Conservation (phyloP, 2,329 filamentous ascomycete species). For the Madurella fahalii region DNA sequence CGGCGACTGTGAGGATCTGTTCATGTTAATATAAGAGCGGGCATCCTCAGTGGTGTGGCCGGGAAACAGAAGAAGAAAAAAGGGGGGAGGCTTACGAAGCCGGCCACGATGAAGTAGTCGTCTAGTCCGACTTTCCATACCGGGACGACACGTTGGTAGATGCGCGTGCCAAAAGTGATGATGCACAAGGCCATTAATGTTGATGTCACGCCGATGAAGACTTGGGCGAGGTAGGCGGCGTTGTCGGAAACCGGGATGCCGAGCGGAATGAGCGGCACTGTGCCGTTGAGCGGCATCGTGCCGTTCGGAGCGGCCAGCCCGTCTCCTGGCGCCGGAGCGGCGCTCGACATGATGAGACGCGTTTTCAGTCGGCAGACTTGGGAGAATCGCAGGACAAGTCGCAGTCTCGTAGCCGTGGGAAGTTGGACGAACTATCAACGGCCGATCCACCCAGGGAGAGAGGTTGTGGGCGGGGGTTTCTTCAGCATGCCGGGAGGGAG, state of each 20-base stretch:
- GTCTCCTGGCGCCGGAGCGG: not conserved
- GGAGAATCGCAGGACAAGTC: not conserved
- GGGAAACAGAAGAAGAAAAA: not conserved
- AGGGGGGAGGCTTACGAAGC: constrained; percentile 16
- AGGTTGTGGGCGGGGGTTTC: too few species aligned
- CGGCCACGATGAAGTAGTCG: constrained; percentile 20
- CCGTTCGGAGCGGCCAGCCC: not conserved
- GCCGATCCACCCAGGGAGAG: not conserved
- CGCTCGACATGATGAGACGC: constrained; percentile 1
- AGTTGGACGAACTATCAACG: not conserved
- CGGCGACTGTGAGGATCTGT: constrained; percentile 18
- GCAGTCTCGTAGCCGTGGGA: too few species aligned
- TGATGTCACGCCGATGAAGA: constrained; percentile 16
- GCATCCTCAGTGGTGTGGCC: not conserved
- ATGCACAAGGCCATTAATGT: constrained; percentile 12
- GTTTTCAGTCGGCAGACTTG: too few species aligned
- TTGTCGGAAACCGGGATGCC: constrained; percentile 9
- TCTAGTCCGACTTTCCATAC: constrained; percentile 22
- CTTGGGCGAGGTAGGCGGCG: constrained; percentile 16
- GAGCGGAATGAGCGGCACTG: not conserved
- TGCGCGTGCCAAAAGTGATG: constrained; percentile 18
- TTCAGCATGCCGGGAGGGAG: too few species aligned
- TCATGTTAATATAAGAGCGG: not conserved
- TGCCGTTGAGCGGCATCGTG: too few species aligned
- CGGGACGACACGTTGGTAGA: constrained; percentile 20